Evolutionary conservation across 1,139 yeast species (phyloP).

Genomic region (Yamadazyma diddensiae): DNA sequence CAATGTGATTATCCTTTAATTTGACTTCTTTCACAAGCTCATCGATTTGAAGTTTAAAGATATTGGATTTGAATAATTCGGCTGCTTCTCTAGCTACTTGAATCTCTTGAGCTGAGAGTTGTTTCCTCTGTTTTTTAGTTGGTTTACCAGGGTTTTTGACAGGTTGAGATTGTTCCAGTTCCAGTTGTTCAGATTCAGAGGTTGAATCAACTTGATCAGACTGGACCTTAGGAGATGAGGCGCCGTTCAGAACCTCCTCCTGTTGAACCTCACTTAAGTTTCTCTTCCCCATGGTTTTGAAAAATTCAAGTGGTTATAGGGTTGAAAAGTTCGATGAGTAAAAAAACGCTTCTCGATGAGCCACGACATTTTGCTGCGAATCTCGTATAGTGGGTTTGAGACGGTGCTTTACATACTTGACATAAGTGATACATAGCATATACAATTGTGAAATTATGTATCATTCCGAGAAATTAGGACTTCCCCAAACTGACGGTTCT

Average conservation of each 20-base stretch:
- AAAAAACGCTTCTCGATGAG: conserved; percentile 5
- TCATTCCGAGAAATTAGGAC: conserved; percentile 62
- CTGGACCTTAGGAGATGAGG: too few relatives aligned
- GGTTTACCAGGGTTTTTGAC: conserved; percentile 16
- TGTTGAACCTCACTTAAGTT: conserved; percentile 5
- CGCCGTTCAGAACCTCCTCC: conserved; percentile 15
- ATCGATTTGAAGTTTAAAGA: conserved; percentile 91
- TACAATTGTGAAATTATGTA: too few relatives aligned
- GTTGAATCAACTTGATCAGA: conserved; percentile 8
- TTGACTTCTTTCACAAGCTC: conserved; percentile 79
- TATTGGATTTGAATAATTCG: conserved; percentile 88
- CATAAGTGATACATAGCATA: too few relatives aligned
- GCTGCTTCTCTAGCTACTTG: conserved; percentile 93
- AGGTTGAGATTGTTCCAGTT: conserved; percentile 10
- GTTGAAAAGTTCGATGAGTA: conserved; percentile 11
- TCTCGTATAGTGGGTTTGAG: neutral
- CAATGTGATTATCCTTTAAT: conserved; percentile 65
- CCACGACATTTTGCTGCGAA: neutral
- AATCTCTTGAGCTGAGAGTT: conserved; percentile 75
- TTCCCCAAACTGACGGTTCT: conserved; percentile 64
- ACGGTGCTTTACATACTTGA: too few relatives aligned
- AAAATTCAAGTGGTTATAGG: too few relatives aligned
- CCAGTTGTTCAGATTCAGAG: conserved; percentile 4
- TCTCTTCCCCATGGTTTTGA: conserved; percentile 13
- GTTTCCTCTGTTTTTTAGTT: conserved; percentile 34